Percentiles rank a stretch among this genome's conserved stretches.
Conservation (phyloP, 2,329 filamentous ascomycete genomes). For the Xylariales sp. region DNA sequence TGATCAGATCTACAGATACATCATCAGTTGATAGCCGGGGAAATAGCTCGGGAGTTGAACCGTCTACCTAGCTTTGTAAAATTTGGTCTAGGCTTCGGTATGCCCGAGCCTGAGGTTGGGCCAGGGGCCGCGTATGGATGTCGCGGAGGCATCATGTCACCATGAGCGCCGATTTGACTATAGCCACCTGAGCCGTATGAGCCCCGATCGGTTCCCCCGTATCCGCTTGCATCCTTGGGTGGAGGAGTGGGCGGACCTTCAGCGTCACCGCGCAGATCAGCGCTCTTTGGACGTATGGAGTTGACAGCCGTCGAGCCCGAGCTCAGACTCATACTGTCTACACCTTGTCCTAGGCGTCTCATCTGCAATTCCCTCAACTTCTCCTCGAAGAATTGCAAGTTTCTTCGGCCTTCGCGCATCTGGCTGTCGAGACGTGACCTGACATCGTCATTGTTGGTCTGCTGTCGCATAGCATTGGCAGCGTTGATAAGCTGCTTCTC, state of each 20-base stretch:
- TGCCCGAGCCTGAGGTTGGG: constrained; percentile 56
- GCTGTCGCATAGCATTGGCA: constrained; percentile 90
- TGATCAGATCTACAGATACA: constrained; percentile 77
- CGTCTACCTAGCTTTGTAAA: constrained; percentile 89
- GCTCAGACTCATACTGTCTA: constrained; percentile 62
- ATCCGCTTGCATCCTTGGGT: constrained; percentile 60
- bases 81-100: constrained; percentile 76
- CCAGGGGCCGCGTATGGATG: constrained; percentile 73
- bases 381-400: constrained; percentile 94
- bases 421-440: constrained; percentile 87
- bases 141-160: constrained; percentile 73
- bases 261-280: constrained; percentile 38
- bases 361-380: constrained; percentile 84
- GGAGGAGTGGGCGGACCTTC: constrained; percentile 59
- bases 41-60: too few relatives aligned
- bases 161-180: constrained; percentile 57
- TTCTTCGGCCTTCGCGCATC: constrained; percentile 87
- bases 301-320: constrained; percentile 37
- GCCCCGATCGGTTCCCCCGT: constrained; percentile 46
- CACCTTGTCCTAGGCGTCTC: constrained; percentile 65
- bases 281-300: constrained; percentile 39
- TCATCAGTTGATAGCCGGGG: too few relatives aligned
- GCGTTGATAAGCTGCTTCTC: constrained; percentile 94
- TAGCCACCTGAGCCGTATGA: constrained; percentile 59
- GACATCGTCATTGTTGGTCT: constrained; percentile 89